phyloP scores from a whole-genome alignment of 805 yeast genomes.

The Saturnispora gosingensis region DNA sequence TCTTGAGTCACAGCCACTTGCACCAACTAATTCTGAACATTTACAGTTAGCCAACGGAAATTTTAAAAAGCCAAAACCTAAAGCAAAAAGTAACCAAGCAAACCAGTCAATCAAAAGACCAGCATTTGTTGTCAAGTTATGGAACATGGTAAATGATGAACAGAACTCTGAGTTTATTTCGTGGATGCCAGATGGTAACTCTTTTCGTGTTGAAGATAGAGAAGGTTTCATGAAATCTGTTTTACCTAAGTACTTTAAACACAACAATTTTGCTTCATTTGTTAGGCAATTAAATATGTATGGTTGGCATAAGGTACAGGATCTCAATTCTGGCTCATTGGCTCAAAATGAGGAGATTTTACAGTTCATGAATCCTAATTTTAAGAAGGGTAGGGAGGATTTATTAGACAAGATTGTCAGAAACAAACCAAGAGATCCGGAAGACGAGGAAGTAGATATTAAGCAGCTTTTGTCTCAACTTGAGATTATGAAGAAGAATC shows the following conservation, averaged over 20 bases:
- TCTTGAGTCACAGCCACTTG: neutral
- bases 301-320: conserved; percentile 99
- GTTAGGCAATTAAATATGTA: conserved; percentile 97
- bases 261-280: conserved; percentile 89
- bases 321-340: conserved; percentile 67
- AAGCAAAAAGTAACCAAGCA: conserved; percentile 15
- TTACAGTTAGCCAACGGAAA: neutral
- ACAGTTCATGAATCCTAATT: conserved; percentile 82
- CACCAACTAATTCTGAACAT: neutral
- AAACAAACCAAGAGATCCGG: conserved; percentile 43
- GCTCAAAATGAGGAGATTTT: conserved; percentile 66
- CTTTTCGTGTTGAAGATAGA: conserved; percentile 76
- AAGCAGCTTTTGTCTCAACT: conserved; percentile 56
- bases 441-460: conserved; percentile 38
- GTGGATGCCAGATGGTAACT: conserved; percentile 81
- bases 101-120: conserved; percentile 46
- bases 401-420: conserved; percentile 78
- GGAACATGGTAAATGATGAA: conserved; percentile 92
- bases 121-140: conserved; percentile 85
- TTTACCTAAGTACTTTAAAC: conserved; percentile 89
- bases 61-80: conserved; percentile 23
- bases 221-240: conserved; percentile 78
- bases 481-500: conserved; percentile 68
- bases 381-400: conserved; percentile 71
- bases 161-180: conserved; percentile 59